Conservation (phyloP, 192 early-diverging fungal species). For the Podila minutissima region DNA sequence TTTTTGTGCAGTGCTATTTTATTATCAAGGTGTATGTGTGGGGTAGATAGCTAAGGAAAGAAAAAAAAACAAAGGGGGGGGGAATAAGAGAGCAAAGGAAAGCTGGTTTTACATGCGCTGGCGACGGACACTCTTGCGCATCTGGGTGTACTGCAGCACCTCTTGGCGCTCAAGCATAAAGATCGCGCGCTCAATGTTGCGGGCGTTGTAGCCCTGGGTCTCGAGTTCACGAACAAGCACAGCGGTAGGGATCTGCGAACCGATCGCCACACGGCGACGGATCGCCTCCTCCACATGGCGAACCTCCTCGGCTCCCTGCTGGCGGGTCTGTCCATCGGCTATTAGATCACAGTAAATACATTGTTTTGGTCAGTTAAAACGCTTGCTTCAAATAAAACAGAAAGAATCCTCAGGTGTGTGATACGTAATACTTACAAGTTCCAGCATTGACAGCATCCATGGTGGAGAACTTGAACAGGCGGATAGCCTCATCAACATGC, state of each 20-base stretch:
- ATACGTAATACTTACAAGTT: conserved; percentile 60
- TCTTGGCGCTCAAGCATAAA: conserved; percentile 85
- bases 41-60: neutral
- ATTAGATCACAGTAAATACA: conserved; percentile 6
- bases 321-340: conserved; percentile 84
- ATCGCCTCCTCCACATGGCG: conserved; percentile 86
- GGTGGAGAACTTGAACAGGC: conserved; percentile 96
- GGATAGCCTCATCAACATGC: conserved; percentile 97
- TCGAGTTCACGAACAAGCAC: conserved; percentile 62
- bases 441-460: conserved; percentile 96
- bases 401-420: neutral
- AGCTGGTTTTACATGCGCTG: conserved; percentile 29
- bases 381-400: neutral
- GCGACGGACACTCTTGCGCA: conserved; percentile 64
- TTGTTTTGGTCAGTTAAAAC: neutral
- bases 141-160: conserved; percentile 82
- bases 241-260: conserved; percentile 72
- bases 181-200: conserved; percentile 70
- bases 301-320: conserved; percentile 80
- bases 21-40: too few species aligned
- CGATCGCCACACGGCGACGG: conserved; percentile 86
- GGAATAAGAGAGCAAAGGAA: neutral
- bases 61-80: conserved; percentile 4
- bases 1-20: too few species aligned
- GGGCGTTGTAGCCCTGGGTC: conserved; percentile 55